Conservation (phyloP, 176 grass and related monocot species). For the Triticum dicoccoides region DNA sequence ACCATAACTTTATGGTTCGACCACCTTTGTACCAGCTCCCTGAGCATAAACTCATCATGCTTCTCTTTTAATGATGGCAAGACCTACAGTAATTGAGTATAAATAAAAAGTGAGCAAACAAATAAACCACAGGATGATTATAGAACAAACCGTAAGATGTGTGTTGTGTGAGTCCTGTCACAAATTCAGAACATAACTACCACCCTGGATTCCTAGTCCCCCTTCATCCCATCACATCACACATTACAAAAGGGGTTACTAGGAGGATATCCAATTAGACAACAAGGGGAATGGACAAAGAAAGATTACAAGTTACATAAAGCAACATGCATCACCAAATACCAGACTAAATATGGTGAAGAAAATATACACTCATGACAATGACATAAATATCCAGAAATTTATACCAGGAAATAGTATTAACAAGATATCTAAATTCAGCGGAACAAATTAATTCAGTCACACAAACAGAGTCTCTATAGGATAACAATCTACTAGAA, state of each 20-base stretch:
- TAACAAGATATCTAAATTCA: not conserved
- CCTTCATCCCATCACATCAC: not conserved
- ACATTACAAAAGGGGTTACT: not conserved
- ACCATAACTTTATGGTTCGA: constrained; percentile 95
- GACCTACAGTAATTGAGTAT: constrained; percentile 43
- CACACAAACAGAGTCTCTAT: not conserved
- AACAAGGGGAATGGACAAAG: not conserved
- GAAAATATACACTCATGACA: not conserved
- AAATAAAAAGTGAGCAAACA: not conserved
- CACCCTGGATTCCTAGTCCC: not conserved
- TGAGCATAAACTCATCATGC: constrained; percentile 87
- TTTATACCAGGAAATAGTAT: not conserved
- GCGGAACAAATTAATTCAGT: not conserved
- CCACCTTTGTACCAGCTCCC: constrained; percentile 84
- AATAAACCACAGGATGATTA: not conserved
- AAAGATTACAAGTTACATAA: not conserved
- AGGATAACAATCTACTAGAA: not conserved
- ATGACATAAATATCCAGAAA: not conserved
- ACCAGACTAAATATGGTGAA: not conserved
- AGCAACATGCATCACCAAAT: not conserved
- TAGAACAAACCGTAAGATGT: not conserved
- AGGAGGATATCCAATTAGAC: not conserved
- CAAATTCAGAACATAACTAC: not conserved
- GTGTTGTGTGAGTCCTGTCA: not conserved
- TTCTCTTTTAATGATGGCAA: constrained; percentile 91